phyloP scores from a whole-genome alignment of 2,329 filamentous ascomycete genomes.

The Acarospora socialis region DNA sequence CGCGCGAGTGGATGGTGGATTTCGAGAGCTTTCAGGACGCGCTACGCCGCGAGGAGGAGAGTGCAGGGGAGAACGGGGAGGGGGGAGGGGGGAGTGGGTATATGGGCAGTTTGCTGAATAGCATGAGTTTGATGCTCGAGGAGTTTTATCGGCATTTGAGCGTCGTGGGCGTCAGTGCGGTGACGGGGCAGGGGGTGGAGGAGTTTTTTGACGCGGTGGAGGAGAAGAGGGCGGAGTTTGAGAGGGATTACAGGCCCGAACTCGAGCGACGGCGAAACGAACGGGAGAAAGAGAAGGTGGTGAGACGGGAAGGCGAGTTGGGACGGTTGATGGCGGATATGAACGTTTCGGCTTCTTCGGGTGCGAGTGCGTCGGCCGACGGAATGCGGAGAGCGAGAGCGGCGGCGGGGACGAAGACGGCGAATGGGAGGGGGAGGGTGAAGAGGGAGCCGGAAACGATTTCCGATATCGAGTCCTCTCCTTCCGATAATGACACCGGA shows the following conservation, averaged over 20 bases:
- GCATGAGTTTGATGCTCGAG: conserved; percentile 93
- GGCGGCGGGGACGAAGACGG: too few species aligned
- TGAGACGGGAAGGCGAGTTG: conserved; percentile 62
- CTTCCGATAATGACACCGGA: too few species aligned
- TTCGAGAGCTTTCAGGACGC: conserved; percentile 92
- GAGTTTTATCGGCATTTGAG: conserved; percentile 93
- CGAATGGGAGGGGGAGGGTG: too few species aligned
- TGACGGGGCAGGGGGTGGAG: conserved; percentile 80
- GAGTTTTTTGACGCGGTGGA: conserved; percentile 87
- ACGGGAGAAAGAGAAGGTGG: conserved; percentile 60
- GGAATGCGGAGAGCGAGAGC: too few species aligned
- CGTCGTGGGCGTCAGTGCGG: conserved; percentile 84
- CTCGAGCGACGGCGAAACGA: conserved; percentile 64
- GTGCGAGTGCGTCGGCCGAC: too few species aligned
- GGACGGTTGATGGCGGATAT: conserved; percentile 93
- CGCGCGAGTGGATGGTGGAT: conserved; percentile 98
- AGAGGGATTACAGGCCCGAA: conserved; percentile 81
- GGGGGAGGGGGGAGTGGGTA: conserved; percentile 70
- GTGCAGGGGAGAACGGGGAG: conserved; percentile 54
- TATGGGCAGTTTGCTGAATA: conserved; percentile 90
- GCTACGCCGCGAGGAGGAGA: conserved; percentile 64
- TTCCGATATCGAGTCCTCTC: too few species aligned
- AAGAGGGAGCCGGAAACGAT: too few species aligned
- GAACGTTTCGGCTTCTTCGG: conserved; percentile 48
- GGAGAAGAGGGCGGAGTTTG: conserved; percentile 77